phyloP scores from a whole-genome alignment of 345 rosid species.

The thale cress (Arabidopsis thaliana) region TAIR10.1 NC_003070.9:28519501-28520000 shows the following conservation, averaged over 20 bases:
- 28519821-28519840: background rate
- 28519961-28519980: background rate
- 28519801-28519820: slow-evolving; percentile 35
- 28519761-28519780: slow-evolving; percentile 55
- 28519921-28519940: too few relatives aligned
- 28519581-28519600: too few relatives aligned
- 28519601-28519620: too few relatives aligned
- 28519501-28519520: slow-evolving; percentile 15
- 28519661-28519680: slow-evolving; percentile 3
- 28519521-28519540: background rate
- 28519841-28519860: background rate
- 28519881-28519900: too few relatives aligned
- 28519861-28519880: too few relatives aligned
- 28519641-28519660: background rate
- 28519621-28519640: too few relatives aligned
- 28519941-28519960: background rate
- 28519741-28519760: slow-evolving; percentile 53
- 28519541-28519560: too few relatives aligned
- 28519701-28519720: slow-evolving; percentile 51
- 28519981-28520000: slow-evolving; percentile 86
- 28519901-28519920: too few relatives aligned
- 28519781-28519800: slow-evolving; percentile 48
- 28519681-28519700: slow-evolving; percentile 42
- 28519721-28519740: slow-evolving; percentile 59
- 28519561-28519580: too few relatives aligned